These are phyloP conservation scores for Rhynchosporium graminicola DNA, from an alignment of 2,329 filamentous ascomycete species.

Conservation along the genomic window DNA sequence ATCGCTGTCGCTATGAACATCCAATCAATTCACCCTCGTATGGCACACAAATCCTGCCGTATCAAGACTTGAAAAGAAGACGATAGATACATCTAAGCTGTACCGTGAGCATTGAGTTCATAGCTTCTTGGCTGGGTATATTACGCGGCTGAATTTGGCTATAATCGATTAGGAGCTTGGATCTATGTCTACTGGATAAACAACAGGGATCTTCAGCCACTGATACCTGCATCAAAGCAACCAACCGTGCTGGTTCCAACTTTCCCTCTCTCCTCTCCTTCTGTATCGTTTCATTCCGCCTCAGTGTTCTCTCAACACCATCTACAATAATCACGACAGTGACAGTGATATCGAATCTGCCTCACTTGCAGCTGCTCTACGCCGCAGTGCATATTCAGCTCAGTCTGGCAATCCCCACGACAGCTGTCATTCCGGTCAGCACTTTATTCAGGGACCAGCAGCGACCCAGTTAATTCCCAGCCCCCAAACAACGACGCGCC, in stretches of 20 bases:
- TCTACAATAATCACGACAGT: background rate
- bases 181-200: background rate
- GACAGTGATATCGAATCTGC: background rate
- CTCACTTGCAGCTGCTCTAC: background rate
- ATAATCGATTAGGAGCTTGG: background rate
- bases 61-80: no score
- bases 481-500: constrained; percentile 10
- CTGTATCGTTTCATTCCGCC: background rate
- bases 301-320: background rate
- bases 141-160: background rate
- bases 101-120: no score
- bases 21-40: background rate
- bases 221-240: background rate
- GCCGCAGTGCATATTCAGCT: background rate
- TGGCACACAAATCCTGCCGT: no score
- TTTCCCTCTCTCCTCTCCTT: background rate
- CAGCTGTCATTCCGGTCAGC: background rate
- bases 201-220: background rate
- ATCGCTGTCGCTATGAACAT: background rate
- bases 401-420: constrained; percentile 1
- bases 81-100: background rate
- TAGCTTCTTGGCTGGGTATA: background rate
- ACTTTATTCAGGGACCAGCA: background rate
- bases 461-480: background rate
- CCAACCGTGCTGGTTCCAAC: constrained; percentile 3